These are phyloP conservation scores for Lipomyces mesembrius DNA, from an alignment of 805 yeast species.

Conservation along the genomic window DNA sequence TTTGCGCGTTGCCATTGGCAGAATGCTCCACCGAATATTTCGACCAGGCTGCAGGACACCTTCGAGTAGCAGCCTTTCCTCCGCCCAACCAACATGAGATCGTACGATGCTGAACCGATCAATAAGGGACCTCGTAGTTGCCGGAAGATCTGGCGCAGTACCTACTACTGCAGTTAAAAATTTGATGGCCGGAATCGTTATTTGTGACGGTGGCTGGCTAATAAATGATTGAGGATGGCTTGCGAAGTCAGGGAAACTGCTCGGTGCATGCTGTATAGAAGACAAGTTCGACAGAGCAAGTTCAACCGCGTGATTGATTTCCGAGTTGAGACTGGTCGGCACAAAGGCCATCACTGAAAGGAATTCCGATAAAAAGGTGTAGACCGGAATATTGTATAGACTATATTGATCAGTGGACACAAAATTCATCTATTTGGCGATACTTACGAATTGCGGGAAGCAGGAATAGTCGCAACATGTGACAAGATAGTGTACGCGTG, in stretches of 20 bases:
- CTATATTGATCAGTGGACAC: not conserved
- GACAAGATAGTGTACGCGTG: constrained; percentile 15
- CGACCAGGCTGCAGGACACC: constrained; percentile 34
- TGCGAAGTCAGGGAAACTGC: constrained; percentile 27
- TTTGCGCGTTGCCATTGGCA: constrained; percentile 30
- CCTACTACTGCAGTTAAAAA: constrained; percentile 22
- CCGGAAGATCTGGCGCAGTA: constrained; percentile 27
- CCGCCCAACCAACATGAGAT: not conserved
- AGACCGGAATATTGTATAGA: constrained; percentile 17
- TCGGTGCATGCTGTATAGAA: constrained; percentile 10
- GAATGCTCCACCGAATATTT: constrained; percentile 26
- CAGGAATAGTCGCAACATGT: constrained; percentile 6
- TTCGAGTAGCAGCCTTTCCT: constrained; percentile 16
- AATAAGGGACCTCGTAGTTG: constrained; percentile 26
- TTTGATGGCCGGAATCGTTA: constrained; percentile 3
- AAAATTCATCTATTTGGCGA: not conserved
- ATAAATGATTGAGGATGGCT: constrained; percentile 25
- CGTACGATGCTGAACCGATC: constrained; percentile 23
- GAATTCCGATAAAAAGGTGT: constrained; percentile 21
- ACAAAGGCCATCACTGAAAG: constrained; percentile 14
- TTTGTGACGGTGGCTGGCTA: constrained; percentile 8
- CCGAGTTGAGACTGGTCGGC: constrained; percentile 13
- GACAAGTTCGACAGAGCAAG: constrained; percentile 20
- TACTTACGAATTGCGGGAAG: constrained; percentile 8
- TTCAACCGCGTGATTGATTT: constrained; percentile 21